Evolutionary conservation across 257 asterid genomes (phyloP).

Genomic region (Salvia rosmarinus): DNA sequence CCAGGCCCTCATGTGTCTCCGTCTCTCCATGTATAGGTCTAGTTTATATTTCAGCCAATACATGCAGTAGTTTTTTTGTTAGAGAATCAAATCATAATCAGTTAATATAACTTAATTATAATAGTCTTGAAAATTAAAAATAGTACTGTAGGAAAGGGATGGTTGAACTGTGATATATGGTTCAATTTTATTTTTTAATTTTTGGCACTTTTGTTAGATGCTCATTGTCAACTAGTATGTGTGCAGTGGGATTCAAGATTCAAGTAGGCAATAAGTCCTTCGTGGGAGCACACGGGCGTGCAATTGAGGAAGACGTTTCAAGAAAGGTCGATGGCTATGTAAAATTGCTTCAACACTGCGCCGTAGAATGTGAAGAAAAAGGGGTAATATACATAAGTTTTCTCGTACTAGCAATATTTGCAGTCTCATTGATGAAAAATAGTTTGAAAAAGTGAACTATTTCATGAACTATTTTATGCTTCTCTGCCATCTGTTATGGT

Average conservation of each 20-base stretch:
- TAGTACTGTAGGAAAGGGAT: neutral
- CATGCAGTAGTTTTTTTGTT: too few species aligned
- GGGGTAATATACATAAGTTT: slow-evolving; percentile 56
- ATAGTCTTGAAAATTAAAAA: neutral
- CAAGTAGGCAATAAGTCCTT: slow-evolving; percentile 53
- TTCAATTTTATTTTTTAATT: too few species aligned
- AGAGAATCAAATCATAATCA: too few species aligned
- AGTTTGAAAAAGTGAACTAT: too few species aligned
- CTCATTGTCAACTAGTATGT: slow-evolving; percentile 15
- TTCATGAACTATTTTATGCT: too few species aligned
- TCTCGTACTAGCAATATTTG: too few species aligned
- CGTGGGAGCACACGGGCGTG: slow-evolving; percentile 57
- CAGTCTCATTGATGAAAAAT: too few species aligned
- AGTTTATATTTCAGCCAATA: too few species aligned
- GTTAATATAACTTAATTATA: too few species aligned
- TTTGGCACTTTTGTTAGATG: neutral
- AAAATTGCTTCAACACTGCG: slow-evolving; percentile 51
- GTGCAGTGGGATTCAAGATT: slow-evolving; percentile 77
- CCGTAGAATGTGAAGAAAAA: slow-evolving; percentile 60
- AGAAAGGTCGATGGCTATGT: slow-evolving; percentile 56
- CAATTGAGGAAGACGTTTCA: slow-evolving; percentile 63
- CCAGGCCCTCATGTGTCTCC: too few species aligned
- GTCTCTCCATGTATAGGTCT: too few species aligned
- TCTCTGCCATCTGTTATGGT: too few species aligned
- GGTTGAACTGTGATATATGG: neutral